Conservation (phyloP, 148 eudicot genomes). For the Vaccinium corymbosum region DNA sequence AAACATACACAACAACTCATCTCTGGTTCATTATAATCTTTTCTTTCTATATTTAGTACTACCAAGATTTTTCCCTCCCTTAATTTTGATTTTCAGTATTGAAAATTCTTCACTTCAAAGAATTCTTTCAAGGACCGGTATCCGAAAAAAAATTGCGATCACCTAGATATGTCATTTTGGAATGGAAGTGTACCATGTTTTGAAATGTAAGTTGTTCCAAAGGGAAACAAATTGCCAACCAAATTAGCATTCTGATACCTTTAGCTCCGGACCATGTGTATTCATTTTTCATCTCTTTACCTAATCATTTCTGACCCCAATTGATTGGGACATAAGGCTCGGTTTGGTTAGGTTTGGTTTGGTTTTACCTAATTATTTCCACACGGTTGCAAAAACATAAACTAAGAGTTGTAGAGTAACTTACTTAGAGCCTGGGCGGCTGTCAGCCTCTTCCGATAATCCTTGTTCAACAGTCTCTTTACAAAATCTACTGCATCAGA, state of each 20-base stretch:
- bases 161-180: not conserved
- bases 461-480: conserved; percentile 80
- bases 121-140: not conserved
- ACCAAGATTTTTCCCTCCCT: not conserved
- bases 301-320: not conserved
- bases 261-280: not conserved
- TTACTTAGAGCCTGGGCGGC: conserved; percentile 93
- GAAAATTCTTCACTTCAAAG: not conserved
- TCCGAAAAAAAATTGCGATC: not conserved
- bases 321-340: too few relatives aligned
- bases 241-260: not conserved
- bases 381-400: not conserved
- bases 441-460: conserved; percentile 85
- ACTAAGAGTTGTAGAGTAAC: conserved; percentile 19
- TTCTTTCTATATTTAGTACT: not conserved
- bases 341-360: too few relatives aligned
- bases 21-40: not conserved
- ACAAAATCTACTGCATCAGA: conserved; percentile 88
- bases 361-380: not conserved
- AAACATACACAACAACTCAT: not conserved
- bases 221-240: not conserved
- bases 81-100: not conserved
- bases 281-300: not conserved
- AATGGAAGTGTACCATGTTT: not conserved
- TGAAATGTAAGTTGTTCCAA: not conserved